Evolutionary conservation across 2,329 filamentous ascomycete species (phyloP).

Genomic region (Cladosporium halotolerans): DNA sequence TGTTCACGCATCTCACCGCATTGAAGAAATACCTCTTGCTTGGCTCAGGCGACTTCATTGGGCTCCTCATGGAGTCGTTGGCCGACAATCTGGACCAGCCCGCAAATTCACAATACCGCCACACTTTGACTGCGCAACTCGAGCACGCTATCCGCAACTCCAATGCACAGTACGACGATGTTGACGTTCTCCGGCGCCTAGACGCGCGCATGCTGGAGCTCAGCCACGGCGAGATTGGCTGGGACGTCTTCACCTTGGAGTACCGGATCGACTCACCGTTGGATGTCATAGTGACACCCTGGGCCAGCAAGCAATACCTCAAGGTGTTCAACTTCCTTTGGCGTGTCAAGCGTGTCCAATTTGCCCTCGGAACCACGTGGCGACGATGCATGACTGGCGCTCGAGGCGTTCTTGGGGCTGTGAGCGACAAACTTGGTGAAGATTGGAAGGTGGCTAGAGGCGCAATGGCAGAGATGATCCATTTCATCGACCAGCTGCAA

Average conservation of each 20-base stretch:
- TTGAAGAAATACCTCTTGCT: constrained; percentile 92
- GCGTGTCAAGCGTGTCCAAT: constrained; percentile 96
- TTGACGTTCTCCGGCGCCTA: constrained; percentile 82
- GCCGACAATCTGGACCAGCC: constrained; percentile 88
- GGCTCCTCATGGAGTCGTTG: constrained; percentile 91
- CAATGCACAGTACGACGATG: constrained; percentile 90
- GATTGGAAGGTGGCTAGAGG: constrained; percentile 91
- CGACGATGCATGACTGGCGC: constrained; percentile 92
- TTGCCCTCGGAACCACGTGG: constrained; percentile 85
- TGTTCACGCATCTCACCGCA: constrained; percentile 86
- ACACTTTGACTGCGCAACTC: constrained; percentile 93
- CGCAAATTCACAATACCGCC: constrained; percentile 92
- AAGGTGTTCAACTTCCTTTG: constrained; percentile 99
- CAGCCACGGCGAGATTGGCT: constrained; percentile 93
- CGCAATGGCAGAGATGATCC: constrained; percentile 92
- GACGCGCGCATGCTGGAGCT: constrained; percentile 98
- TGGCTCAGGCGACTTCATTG: constrained; percentile 95
- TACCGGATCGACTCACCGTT: constrained; percentile 97
- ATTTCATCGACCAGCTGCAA: constrained; percentile 93
- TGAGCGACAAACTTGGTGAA: constrained; percentile 52
- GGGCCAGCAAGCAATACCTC: constrained; percentile 91
- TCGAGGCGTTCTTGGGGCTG: constrained; percentile 76
- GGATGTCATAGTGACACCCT: constrained; percentile 94
- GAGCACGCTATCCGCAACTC: constrained; percentile 96
- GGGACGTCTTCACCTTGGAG: constrained; percentile 98